Evolutionary conservation across 495 filamentous ascomycete genomes (phyloP), one percentile per base, ranked within the genome.

Genomic region (Monascus purpureus): DNA sequence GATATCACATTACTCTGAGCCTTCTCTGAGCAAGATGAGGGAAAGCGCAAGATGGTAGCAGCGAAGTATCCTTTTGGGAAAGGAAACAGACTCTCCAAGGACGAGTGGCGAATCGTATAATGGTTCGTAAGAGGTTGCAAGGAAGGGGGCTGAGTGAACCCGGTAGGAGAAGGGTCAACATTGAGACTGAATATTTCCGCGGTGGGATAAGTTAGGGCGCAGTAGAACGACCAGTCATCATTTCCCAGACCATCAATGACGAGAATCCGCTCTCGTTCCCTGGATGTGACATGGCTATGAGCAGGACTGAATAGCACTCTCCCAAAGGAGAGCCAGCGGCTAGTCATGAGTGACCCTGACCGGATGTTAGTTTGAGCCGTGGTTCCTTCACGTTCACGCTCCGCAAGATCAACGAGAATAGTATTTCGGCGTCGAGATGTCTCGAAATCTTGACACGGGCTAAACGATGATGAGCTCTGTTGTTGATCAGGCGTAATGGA

Each of bases 221-320:
- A 87, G 52, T 94, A 97, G 57, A 92, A 96, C 2, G 87, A 94
- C 92, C 92, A 99, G 52, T 99, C 92, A 42, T 90, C 76, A 38
- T 76, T 82, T 29, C 79, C 82, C 17, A 97, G 72, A 8, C 92
- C 92, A 52, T 99, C 90, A 25, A 99, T 68, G 13, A 99, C 80
- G 11, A 99, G 68, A 19, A 99, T 68, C 13, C 70, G 55, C 18
- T 74, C 68, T 17, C 73, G 58, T 7, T 58, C 52, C 18, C 57
- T 76, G 5, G 71, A 67, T 24, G 75, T 73, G 22, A 94, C 68
- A 32, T 82, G 79, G 15, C 80, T 77, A 35, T 92, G 80, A 12
- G 85, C 82, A 3, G 92, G 90, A 43, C 82, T 92, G 57, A 99
- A 93, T 6, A 99, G 70, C 0, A 96, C 86, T 32, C 87, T 75